Percentiles rank a stretch among this genome's conserved stretches.
phyloP scores from a whole-genome alignment of 1,139 yeast genomes.

The Magnusiomyces suaveolens region DNA sequence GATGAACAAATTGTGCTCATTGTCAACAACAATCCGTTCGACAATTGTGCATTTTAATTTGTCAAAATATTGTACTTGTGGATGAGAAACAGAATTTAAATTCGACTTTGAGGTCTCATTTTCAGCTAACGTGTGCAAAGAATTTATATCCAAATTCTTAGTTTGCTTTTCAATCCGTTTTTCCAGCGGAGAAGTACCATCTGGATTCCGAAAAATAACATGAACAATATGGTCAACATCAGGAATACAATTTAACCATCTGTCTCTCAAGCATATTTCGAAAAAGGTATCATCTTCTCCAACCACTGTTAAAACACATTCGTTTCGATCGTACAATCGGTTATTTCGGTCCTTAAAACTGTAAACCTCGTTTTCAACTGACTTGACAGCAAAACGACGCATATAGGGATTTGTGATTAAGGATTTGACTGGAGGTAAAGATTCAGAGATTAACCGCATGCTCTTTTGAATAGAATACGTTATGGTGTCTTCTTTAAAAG shows the following conservation, averaged over 20 bases:
- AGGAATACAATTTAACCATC: constrained; percentile 24
- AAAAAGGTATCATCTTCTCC: neutral
- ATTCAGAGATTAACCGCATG: too few species aligned
- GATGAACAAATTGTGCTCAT: constrained; percentile 48
- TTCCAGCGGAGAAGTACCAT: neutral
- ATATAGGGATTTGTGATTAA: neutral
- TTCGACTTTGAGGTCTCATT: too few species aligned
- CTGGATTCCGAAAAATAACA: constrained; percentile 18
- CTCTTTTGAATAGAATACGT: too few species aligned
- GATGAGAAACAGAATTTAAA: too few species aligned
- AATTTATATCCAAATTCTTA: constrained; percentile 17
- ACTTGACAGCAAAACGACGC: neutral
- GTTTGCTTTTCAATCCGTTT: constrained; percentile 1
- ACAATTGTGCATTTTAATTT: neutral
- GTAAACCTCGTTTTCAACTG: neutral
- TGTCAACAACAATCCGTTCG: constrained; percentile 39
- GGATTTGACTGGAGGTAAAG: neutral
- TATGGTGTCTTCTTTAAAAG: too few species aligned
- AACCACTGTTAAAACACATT: neutral
- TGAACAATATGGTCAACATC: constrained; percentile 31
- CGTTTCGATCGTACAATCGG: neutral
- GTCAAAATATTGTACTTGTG: too few species aligned
- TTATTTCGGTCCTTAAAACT: neutral
- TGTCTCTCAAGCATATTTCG: constrained; percentile 18
- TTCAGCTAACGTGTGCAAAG: too few species aligned